phyloP scores from a whole-genome alignment of 306 rosid genomes.

The Boehmeria nivea region DNA sequence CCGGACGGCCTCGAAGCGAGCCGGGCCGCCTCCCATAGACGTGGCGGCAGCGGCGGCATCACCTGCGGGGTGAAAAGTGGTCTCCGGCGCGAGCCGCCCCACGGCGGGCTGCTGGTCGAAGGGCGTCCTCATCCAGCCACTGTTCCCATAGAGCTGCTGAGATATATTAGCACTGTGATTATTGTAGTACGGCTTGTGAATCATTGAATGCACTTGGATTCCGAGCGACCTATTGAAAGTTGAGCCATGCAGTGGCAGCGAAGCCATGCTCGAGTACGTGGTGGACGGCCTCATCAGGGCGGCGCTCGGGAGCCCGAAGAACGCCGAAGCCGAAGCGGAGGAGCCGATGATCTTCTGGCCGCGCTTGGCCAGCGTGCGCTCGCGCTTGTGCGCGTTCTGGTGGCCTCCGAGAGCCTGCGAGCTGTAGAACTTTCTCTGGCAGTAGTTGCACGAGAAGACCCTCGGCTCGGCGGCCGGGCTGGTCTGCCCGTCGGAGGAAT shows the following conservation, averaged over 20 bases:
- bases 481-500: not conserved
- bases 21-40: conserved; percentile 27
- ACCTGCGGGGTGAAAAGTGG: conserved; percentile 21
- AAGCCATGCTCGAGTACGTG: conserved; percentile 60
- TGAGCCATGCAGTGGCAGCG: conserved; percentile 82
- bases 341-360: conserved; percentile 32
- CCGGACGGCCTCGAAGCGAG: conserved; percentile 31
- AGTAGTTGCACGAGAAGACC: conserved; percentile 89
- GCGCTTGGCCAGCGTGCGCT: conserved; percentile 70
- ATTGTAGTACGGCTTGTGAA: conserved; percentile 50
- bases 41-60: conserved; percentile 28
- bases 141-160: conserved; percentile 30
- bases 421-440: conserved; percentile 83
- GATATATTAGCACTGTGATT: conserved; percentile 22
- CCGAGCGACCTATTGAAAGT: conserved; percentile 62
- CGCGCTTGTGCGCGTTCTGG: conserved; percentile 94
- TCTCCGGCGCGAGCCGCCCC: conserved; percentile 27
- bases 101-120: conserved; percentile 41
- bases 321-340: conserved; percentile 13
- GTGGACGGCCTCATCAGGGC: no score
- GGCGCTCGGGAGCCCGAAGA: conserved; percentile 24
- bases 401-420: conserved; percentile 98
- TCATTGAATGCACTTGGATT: conserved; percentile 65
- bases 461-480: conserved; percentile 30
- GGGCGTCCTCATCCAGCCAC: conserved; percentile 41